These are phyloP conservation scores for Naganishia vaughanmartiniae DNA, from an alignment of 768 basidiomycete genomes.

Conservation along the genomic window DNA sequence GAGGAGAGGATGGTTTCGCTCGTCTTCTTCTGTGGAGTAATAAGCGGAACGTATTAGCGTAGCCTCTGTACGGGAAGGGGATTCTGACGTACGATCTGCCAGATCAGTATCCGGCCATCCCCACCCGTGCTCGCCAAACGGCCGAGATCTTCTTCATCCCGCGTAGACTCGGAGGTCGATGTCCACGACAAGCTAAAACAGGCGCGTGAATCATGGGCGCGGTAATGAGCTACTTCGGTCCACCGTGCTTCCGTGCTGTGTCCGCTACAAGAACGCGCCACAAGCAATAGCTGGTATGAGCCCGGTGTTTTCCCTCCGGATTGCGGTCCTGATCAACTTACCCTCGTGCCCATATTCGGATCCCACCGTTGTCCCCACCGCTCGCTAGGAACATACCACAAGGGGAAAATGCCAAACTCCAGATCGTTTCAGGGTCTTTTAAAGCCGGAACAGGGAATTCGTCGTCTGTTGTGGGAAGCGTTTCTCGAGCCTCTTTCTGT, in stretches of 20 bases:
- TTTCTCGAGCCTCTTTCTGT: constrained; percentile 28
- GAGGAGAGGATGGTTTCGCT: constrained; percentile 25
- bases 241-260: constrained; percentile 29
- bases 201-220: constrained; percentile 25
- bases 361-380: constrained; percentile 76
- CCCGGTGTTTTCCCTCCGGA: background rate
- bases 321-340: too few relatives aligned
- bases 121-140: constrained; percentile 82
- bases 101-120: constrained; percentile 78
- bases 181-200: constrained; percentile 35
- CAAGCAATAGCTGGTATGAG: background rate
- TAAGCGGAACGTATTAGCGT: background rate
- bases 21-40: constrained; percentile 5
- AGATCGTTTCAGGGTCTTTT: constrained; percentile 67
- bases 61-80: background rate
- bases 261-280: constrained; percentile 18
- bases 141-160: constrained; percentile 56
- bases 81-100: constrained; percentile 61
- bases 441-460: constrained; percentile 43
- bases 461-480: constrained; percentile 31
- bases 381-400: constrained; percentile 77
- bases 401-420: constrained; percentile 79
- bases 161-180: constrained; percentile 51
- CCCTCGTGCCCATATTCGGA: constrained; percentile 76
- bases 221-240: constrained; percentile 60